phyloP scores from a whole-genome alignment of 108 stramenopile genomes.

The Halocafeteria seosinensis region DNA sequence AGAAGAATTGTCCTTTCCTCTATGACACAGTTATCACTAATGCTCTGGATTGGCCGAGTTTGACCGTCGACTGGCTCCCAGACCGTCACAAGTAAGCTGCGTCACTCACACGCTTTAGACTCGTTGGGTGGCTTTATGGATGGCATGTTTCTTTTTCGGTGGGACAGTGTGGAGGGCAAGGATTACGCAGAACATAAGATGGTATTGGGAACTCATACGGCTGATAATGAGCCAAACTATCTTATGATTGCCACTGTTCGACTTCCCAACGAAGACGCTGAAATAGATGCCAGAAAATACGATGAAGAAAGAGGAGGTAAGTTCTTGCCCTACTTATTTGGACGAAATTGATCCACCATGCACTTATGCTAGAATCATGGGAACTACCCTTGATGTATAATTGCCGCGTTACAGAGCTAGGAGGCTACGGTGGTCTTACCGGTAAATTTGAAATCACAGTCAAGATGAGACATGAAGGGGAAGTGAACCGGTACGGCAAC shows the following conservation, averaged over 20 bases:
- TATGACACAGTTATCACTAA: constrained; percentile 94
- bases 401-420: no score
- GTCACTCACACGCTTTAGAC: no score
- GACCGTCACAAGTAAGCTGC: constrained; percentile 4
- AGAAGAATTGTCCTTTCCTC: constrained; percentile 94
- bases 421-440: not conserved
- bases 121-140: not conserved
- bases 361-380: no score
- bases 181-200: constrained; percentile 56
- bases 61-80: constrained; percentile 89
- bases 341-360: no score
- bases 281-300: constrained; percentile 56
- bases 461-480: constrained; percentile 78
- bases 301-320: constrained; percentile 44
- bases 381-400: no score
- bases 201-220: constrained; percentile 81
- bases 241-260: constrained; percentile 72
- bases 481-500: constrained; percentile 21
- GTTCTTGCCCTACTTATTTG: not conserved
- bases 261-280: constrained; percentile 57
- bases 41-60: constrained; percentile 86
- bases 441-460: constrained; percentile 54
- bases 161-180: constrained; percentile 10
- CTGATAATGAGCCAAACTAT: constrained; percentile 63
- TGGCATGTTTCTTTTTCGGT: not conserved